Evolutionary conservation across 371 early-diverging fungal species (phyloP), one percentile per base, ranked within the genome.

Genomic region (Circinella minor): DNA sequence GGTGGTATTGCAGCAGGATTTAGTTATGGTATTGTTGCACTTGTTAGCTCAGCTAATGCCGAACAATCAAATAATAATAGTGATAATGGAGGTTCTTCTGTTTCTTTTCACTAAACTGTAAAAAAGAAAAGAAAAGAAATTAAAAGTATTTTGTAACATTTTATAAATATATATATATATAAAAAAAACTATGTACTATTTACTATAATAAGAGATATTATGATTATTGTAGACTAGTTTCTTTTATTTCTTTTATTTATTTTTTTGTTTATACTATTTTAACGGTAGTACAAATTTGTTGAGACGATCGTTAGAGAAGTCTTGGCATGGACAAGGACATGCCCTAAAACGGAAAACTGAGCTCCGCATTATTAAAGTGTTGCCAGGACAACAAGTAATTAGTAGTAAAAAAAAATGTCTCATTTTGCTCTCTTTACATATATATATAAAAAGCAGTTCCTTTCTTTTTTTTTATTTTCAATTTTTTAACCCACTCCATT

Each of bases 1-100:
- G 92, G 92, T 17, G 87, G 88, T 14, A 77, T 84, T 5, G 92
- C 91, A 9, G 89, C 90, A 9, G 89, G 77, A 20, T 79, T 80
- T 37, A 87, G 90, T 55, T 92, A 78, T 55, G 77, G 70, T 7
- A 76, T 81, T 51, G 79, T 83, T 3, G 80, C 79, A 36, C 46
- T 74, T 15, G 76, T 76, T 59, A 74, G 79, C 51, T 61, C 62
- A 36, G 13, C 15, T 39, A 61, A 61, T 61, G 38, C 7, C 8
- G 39, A 43, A 43, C 27, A 27, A 27, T 27, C 27, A 27, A 2
- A 27, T 27, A 43, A 43, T 43, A 11, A 17, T 18, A 14, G 39
- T 18, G 36, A 43, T n/a, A 5, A 2, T 18, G 34, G 34, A 10
- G 36, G 57, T 34, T 20, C 57, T 9, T 57, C 57, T 27, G 57